phyloP scores from a whole-genome alignment of 768 basidiomycete species.

The Saitozyma sp. region DNA sequence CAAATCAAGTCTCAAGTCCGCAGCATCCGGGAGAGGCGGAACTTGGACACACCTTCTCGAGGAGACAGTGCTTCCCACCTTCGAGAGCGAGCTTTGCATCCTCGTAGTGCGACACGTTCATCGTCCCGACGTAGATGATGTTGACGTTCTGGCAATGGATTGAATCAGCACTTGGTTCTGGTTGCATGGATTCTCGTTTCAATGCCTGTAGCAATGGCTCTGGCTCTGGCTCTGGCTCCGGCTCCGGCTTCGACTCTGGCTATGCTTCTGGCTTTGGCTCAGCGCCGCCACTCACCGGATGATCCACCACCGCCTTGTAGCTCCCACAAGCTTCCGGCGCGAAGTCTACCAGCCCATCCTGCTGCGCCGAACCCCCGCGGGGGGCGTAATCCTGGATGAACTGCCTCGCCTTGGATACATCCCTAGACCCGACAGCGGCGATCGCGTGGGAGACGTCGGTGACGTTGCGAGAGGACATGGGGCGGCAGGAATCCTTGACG shows the following conservation, averaged over 20 bases:
- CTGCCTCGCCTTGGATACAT: slow-evolving; percentile 33
- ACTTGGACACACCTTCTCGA: slow-evolving; percentile 43
- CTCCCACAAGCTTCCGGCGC: slow-evolving; percentile 33
- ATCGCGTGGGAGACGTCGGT: slow-evolving; percentile 46
- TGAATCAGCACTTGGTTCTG: neutral
- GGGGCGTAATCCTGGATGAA: slow-evolving; percentile 42
- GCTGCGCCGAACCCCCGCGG: slow-evolving; percentile 35
- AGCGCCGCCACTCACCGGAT: slow-evolving; percentile 15
- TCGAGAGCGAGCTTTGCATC: slow-evolving; percentile 43
- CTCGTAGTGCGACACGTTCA: slow-evolving; percentile 48
- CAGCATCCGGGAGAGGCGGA: neutral
- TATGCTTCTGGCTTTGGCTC: no score
- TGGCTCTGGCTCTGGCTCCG: neutral
- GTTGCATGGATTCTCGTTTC: neutral
- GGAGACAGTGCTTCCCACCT: slow-evolving; percentile 49
- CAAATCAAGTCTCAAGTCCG: neutral
- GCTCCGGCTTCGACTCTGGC: neutral
- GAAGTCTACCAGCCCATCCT: slow-evolving; percentile 27
- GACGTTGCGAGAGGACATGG: slow-evolving; percentile 24
- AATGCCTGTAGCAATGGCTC: no score
- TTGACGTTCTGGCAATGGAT: slow-evolving; percentile 39
- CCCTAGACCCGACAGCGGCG: slow-evolving; percentile 44
- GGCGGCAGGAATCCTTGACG: slow-evolving; percentile 37
- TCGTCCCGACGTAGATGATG: slow-evolving; percentile 51
- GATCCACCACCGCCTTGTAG: slow-evolving; percentile 45